A percentile compares a stretch with the other conserved stretches of the same genome.
These are phyloP conservation scores for Mycosphaerella arachidis DNA, from an alignment of 2,329 filamentous ascomycete species.

Conservation along the genomic window DNA sequence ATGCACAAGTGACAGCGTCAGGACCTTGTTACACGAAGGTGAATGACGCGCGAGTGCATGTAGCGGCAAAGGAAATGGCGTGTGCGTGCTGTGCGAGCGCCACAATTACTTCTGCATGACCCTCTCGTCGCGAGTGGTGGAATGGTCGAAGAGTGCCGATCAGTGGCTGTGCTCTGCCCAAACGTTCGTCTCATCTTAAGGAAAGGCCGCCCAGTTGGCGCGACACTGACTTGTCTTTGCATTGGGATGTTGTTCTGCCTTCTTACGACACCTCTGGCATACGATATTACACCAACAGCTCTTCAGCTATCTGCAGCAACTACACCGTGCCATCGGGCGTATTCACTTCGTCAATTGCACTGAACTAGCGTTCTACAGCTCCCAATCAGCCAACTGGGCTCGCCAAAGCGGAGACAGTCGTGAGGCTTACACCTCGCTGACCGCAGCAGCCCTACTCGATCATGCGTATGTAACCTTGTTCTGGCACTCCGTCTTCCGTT, in stretches of 20 bases:
- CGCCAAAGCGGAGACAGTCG: not conserved
- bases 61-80: not conserved
- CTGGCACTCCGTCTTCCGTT: not conserved
- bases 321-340: not conserved
- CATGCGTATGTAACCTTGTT: constrained; percentile 8
- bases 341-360: not conserved
- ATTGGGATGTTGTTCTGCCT: not conserved
- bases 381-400: not conserved
- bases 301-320: not conserved
- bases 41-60: not conserved
- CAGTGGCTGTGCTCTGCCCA: not conserved
- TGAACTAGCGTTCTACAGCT: not conserved
- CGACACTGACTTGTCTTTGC: not conserved
- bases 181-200: not conserved
- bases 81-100: not conserved
- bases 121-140: not conserved
- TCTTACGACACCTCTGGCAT: not conserved
- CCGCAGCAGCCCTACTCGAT: constrained; percentile 1
- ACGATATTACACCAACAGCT: not conserved
- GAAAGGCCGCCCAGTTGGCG: not conserved
- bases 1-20: not conserved
- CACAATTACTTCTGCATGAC: not conserved
- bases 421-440: not conserved
- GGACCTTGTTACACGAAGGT: not conserved
- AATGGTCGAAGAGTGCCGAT: not conserved